Evolutionary conservation across 2,329 filamentous ascomycete genomes (phyloP), one percentile per base, ranked within the genome.

Genomic region (Ceratocystis eucalypticola): DNA sequence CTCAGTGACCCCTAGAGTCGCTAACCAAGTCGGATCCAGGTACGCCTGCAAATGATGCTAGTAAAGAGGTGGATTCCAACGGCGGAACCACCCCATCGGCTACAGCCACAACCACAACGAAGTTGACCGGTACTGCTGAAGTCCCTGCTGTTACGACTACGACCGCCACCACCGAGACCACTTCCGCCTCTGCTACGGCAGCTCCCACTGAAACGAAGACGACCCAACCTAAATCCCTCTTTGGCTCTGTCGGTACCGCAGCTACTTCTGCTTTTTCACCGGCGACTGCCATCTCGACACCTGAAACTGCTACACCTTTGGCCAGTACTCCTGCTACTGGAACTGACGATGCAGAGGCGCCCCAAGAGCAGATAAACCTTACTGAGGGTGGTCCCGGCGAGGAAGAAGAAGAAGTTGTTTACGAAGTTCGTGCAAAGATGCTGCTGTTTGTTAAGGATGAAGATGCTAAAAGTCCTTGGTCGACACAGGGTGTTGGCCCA

Each of bases 371-470:
- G 74, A 82, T 89, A 70, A 86, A 87, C 72, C 80, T 93, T 71
- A 85, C 85, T 64, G 80, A 82, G 69, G 82, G 81, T 66, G 83
- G 84, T 17, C 82, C 85, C 50, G 86, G 86, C 28, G 88, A 92
- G 73, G 86, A 88, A 73, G 82, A 89, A 67, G 89, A 94, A 74
- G 81, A 84, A 41, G 78, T 86, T 46, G 74, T 91, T 22, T 82
- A 88, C 73, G 87, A 93, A 72, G 80, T 88, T 15, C 83, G 86
- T 28, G 85, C 86, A 57, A 90, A 89, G 74, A 87, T 84, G 12
- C 76, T 87, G 69, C 87, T 87, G 73, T 83, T 84, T 71, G 76
- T 80, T 50, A 78, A 79, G 30, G 76, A 78, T n/a, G 77, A 41
- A 41, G 12, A 78, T 30, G 73, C 71, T 2, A 79, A 80, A 71